Base-by-base conservation (phyloP, 345 rosid species). In the Carallia brachiata region DNA sequence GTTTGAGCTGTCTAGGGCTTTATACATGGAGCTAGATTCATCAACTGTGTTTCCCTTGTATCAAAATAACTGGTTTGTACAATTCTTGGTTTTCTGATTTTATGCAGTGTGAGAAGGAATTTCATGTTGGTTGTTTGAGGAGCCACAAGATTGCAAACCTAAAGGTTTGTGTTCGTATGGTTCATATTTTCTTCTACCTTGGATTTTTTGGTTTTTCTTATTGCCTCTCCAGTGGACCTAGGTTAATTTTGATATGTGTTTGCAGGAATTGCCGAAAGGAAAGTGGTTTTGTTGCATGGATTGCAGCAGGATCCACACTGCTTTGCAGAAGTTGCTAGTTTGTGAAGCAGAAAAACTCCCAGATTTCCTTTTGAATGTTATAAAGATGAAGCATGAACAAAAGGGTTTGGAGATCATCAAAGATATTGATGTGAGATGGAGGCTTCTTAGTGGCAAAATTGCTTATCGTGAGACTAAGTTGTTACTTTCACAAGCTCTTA, bases 71-170 rank as follows among this genome's bases (percentile, higher is more conserved):
- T 65, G 17, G 47, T 10, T 30, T 36, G 36, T 44, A 34, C 36
- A 40, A 53, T 57, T 65, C 18, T 32, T 64, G 23, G n/a, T 28
- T 67, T 62, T 65, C 23, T 23, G 19, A 32, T 66, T 13, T 53
- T 4, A 62, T 53, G 23, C 77, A 77, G 97, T 94, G 98, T 71
- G 98, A 91, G 85, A 89, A 86, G 82, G 98, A 94, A 78, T 94
- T 82, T 78, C 98, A 94, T 52, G 93, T 94, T 71, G 94, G 97
- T 77, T 94, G 98, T 80, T 75, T 94, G 77, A 88, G 83, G 83
- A 96, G 87, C 64, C 95, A 86, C 69, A 76, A 87, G 63, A 86
- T 90, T 72, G 91, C 86, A 64, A 89, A 90, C 80, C 87, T 94
- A 61, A 76, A 90, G 98, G 98, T 94, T 40, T 61, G 77, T 19